Evolutionary conservation across 495 filamentous ascomycete species (phyloP), one percentile per base, ranked within the genome.

Genomic region (Tuber microsphaerosporum): DNA sequence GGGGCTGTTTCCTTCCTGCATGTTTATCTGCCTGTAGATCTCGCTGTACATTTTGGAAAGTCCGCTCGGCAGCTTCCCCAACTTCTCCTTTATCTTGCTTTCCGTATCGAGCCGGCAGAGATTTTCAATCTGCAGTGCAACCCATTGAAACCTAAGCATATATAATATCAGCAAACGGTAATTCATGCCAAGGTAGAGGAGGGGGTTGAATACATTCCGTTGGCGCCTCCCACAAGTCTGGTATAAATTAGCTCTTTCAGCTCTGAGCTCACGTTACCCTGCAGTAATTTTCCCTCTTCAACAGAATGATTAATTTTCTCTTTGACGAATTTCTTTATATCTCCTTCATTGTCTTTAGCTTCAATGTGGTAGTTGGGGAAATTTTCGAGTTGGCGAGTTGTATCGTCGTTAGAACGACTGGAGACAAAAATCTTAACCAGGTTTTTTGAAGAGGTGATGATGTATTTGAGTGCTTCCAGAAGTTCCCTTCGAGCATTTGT

Each of bases 361-460:
- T 76, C 19, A 20, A 82, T 71, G 20, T 76, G 73, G 70, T 51
- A 51, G 61, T 45, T 81, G 19, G 76, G 70, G 44, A 81, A 74
- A 19, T 19, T 14, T 20, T n/a, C 2, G 2, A 82, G 46, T 16
- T 43, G 46, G 22, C 61, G 34, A 16, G 48, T 8, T 34, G 77
- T 78, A 61, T 81, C 78, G 5, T n/a, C 43, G 34, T 80, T 75
- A 22, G 72, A 74, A 22, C 78, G 72, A 43, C 78, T 75, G 14
- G 79, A 78, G 34, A 79, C 75, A 51, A 81, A 81, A 12, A 81
- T 75, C 46, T 80, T 80, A n/a, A 77, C 75, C 0, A 73, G 39
- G 7, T 51, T 74, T 12, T 73, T 46, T 1, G 76, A 71, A 3
- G 37, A 31, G 3, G 37, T 1, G 9, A 81, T 71, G 8, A 81